Evolutionary conservation across 495 filamentous ascomycete genomes (phyloP), one percentile per base, ranked within the genome.

Genomic region (Trypethelium eluteriae): DNA sequence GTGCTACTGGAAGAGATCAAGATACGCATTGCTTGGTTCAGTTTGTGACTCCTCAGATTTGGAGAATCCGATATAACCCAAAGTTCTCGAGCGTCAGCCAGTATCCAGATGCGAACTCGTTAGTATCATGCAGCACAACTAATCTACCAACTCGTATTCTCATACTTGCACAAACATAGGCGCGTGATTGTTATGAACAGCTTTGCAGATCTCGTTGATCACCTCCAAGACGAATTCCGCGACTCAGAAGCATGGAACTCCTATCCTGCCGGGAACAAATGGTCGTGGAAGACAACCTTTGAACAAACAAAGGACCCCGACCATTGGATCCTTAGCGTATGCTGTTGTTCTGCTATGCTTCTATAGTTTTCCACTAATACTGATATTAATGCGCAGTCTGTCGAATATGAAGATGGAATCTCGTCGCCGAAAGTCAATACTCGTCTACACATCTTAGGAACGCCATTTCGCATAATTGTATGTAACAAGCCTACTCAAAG

Each of bases 161-260:
- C 49, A 53, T 18, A 18, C n/a, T 53, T 53, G 5, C 10, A 53
- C n/a, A 16, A 53, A 53, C 16, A 18, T 53, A 53, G 49, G 10
- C 49, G 49, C 16, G n/a, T 18, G 5, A 53, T 53, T 53, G 49
- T 53, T 11, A 53, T 53, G 49, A 18, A 53, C 16, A 53, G 49
- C 16, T 53, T 53, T 53, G 49, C 49, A 18, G 49, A 53, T 18
- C 49, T 53, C 5, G 49, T 53, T 53, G 49, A 53, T 53, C 49
- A 53, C 49, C 49, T 53, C 10, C 49, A 53, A 53, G 10, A 18
- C 14, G 49, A 53, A 18, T 53, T 53, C 49, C 49, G 49, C 10
- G 49, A 53, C 25, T 53, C 49, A 53, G 49, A 53, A 5, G 49
- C 49, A 11, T 53, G 9, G 9, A 53, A 53, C 49, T 53, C 49